Percentiles rank a stretch among this genome's conserved stretches.
phyloP scores from a whole-genome alignment of 1,284 basidiomycete species.

The Anthracocystis walkeri region DNA sequence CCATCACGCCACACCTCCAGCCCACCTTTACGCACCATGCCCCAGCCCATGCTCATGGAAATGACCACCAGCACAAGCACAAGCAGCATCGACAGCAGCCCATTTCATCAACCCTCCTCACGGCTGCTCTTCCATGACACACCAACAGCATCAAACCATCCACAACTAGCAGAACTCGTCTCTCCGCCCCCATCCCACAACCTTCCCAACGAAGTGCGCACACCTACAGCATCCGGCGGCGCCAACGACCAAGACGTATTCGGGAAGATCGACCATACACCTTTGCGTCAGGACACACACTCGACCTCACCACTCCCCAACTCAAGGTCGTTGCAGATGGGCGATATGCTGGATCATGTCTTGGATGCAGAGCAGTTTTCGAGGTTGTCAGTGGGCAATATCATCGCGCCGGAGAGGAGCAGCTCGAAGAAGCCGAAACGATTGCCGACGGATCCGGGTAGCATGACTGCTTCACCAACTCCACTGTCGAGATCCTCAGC shows the following conservation, averaged over 20 bases:
- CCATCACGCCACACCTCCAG: background rate
- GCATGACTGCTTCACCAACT: slow-evolving; percentile 35
- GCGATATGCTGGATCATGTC: slow-evolving; percentile 42
- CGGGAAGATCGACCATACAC: slow-evolving; percentile 46
- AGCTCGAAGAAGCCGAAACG: slow-evolving; percentile 43
- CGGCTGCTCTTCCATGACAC: slow-evolving; percentile 43
- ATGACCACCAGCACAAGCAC: slow-evolving; percentile 25
- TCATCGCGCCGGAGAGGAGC: slow-evolving; percentile 40
- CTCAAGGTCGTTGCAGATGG: slow-evolving; percentile 40
- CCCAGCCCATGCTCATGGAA: slow-evolving; percentile 25
- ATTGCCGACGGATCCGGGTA: slow-evolving; percentile 24
- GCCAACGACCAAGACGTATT: slow-evolving; percentile 32
- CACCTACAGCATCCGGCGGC: slow-evolving; percentile 17
- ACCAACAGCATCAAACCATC: slow-evolving; percentile 14
- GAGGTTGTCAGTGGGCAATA: slow-evolving; percentile 39
- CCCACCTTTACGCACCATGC: slow-evolving; percentile 7
- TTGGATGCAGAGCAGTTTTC: slow-evolving; percentile 29
- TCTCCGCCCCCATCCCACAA: slow-evolving; percentile 12
- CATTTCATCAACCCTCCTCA: slow-evolving; percentile 28
- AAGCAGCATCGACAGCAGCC: slow-evolving; percentile 33
- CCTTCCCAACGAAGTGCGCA: slow-evolving; percentile 14
- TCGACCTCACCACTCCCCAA: slow-evolving; percentile 49
- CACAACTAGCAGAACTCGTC: slow-evolving; percentile 8
- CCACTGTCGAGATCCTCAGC: slow-evolving; percentile 26
- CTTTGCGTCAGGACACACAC: slow-evolving; percentile 38